phyloP scores from a whole-genome alignment of 768 basidiomycete species.

The Neoboletus magnificus region DNA sequence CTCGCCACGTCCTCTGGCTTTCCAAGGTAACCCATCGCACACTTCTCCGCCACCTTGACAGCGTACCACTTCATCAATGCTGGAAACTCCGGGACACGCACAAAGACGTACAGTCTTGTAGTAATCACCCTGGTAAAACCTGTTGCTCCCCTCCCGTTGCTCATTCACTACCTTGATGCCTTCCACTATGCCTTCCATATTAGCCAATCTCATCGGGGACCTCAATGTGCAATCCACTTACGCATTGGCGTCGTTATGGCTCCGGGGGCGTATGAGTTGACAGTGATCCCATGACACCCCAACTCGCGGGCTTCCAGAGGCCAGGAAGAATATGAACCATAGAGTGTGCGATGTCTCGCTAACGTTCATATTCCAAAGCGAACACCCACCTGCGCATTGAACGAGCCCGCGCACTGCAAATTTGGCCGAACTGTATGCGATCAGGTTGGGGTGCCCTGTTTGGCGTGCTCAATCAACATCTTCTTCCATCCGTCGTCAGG shows the following conservation, averaged over 20 bases:
- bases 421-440: slow-evolving; percentile 16
- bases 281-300: slow-evolving; percentile 23
- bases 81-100: not conserved
- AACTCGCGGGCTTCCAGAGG: slow-evolving; percentile 24
- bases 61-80: not conserved
- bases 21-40: slow-evolving; percentile 10
- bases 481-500: not conserved
- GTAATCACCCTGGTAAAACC: not conserved
- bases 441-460: slow-evolving; percentile 1
- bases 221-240: slow-evolving; percentile 4
- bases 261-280: slow-evolving; percentile 32
- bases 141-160: not conserved
- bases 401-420: slow-evolving; percentile 8
- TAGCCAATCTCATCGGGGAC: not conserved
- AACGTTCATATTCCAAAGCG: not conserved
- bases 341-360: not conserved
- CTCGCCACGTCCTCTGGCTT: slow-evolving; percentile 26
- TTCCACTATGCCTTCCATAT: not conserved
- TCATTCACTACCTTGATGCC: not conserved
- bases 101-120: slow-evolving; percentile 2
- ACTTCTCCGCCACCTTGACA: not conserved
- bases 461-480: not conserved
- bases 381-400: slow-evolving; percentile 16
- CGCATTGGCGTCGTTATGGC: slow-evolving; percentile 26
- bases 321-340: slow-evolving; percentile 3